Evolutionary conservation across 805 yeast species (phyloP).

Genomic region (Yarrowia osloensis): DNA sequence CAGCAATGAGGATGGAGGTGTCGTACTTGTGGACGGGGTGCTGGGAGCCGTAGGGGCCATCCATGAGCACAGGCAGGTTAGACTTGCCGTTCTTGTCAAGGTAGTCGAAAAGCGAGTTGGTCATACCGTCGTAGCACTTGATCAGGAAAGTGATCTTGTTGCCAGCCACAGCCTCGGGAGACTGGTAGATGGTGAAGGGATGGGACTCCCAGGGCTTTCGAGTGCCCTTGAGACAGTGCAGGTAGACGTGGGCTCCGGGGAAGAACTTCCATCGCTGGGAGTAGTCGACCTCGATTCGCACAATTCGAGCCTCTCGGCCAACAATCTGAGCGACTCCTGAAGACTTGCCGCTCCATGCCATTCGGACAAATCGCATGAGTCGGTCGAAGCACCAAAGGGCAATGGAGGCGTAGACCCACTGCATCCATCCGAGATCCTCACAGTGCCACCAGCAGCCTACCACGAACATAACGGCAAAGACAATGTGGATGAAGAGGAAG

Average conservation of each 20-base stretch:
- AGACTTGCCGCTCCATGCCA: slow-evolving; percentile 57
- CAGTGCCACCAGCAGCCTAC: slow-evolving; percentile 63
- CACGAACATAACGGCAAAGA: slow-evolving; percentile 56
- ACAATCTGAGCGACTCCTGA: slow-evolving; percentile 29
- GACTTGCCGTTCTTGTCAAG: slow-evolving; percentile 16
- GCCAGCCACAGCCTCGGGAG: slow-evolving; percentile 33
- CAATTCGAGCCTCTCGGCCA: slow-evolving; percentile 20
- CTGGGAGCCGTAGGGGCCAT: slow-evolving; percentile 63
- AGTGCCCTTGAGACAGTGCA: slow-evolving; percentile 55
- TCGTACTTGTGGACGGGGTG: slow-evolving; percentile 47
- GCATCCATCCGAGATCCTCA: slow-evolving; percentile 46
- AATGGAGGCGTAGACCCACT: slow-evolving; percentile 54
- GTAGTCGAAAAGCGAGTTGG: slow-evolving; percentile 30
- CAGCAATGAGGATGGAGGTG: slow-evolving; percentile 51
- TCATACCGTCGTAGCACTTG: slow-evolving; percentile 35
- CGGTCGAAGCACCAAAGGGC: slow-evolving; percentile 76
- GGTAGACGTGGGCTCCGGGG: slow-evolving; percentile 62
- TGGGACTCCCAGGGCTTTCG: slow-evolving; percentile 62
- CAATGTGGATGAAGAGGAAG: slow-evolving; percentile 60
- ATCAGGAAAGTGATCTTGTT: slow-evolving; percentile 33
- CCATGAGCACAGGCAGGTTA: slow-evolving; percentile 41
- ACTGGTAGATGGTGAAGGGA: slow-evolving; percentile 57
- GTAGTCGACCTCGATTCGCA: slow-evolving; percentile 28
- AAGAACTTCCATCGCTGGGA: slow-evolving; percentile 47
- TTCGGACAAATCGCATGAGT: slow-evolving; percentile 54